Percentiles rank a stretch among this genome's conserved stretches.
Conservation (phyloP, 805 yeast genomes). For the Wickerhamomyces hampshirensis region DNA sequence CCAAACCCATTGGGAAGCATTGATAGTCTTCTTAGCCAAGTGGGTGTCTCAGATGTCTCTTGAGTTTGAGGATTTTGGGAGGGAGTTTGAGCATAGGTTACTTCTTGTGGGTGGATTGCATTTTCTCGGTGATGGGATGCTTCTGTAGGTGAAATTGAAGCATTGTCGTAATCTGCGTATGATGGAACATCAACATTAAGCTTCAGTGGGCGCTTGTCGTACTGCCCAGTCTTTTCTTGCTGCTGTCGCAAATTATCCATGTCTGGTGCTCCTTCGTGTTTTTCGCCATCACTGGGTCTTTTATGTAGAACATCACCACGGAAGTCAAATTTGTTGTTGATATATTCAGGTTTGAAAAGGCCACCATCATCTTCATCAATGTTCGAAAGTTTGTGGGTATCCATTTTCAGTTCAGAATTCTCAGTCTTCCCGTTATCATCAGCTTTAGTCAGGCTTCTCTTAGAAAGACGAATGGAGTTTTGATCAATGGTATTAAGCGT, state of each 20-base stretch:
- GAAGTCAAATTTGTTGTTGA: slow-evolving; percentile 12
- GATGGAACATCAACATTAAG: background rate
- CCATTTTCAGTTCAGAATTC: no score
- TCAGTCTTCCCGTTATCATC: no score
- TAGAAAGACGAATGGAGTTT: no score
- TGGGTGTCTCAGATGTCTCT: slow-evolving; percentile 15
- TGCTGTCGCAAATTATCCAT: background rate
- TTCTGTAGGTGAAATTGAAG: slow-evolving; percentile 5
- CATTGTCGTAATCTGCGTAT: background rate
- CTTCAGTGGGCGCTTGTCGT: background rate
- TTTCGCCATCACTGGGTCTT: slow-evolving; percentile 9
- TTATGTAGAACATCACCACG: slow-evolving; percentile 8
- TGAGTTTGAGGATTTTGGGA: background rate
- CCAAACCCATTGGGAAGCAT: slow-evolving; percentile 13
- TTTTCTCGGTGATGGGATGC: background rate
- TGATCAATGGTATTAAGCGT: no score
- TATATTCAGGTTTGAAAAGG: slow-evolving; percentile 11
- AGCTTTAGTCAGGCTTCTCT: no score
- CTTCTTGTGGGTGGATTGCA: background rate
- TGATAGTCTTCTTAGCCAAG: slow-evolving; percentile 22
- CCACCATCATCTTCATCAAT: slow-evolving; percentile 5
- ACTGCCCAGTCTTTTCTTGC: background rate
- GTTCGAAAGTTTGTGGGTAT: no score
- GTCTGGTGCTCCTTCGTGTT: background rate
- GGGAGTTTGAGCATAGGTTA: background rate